A percentile compares a stretch with the other conserved stretches of the same genome.
Evolutionary conservation across 2,329 filamentous ascomycete genomes (phyloP).

Genomic region (Pestalotiopsis sp.): DNA sequence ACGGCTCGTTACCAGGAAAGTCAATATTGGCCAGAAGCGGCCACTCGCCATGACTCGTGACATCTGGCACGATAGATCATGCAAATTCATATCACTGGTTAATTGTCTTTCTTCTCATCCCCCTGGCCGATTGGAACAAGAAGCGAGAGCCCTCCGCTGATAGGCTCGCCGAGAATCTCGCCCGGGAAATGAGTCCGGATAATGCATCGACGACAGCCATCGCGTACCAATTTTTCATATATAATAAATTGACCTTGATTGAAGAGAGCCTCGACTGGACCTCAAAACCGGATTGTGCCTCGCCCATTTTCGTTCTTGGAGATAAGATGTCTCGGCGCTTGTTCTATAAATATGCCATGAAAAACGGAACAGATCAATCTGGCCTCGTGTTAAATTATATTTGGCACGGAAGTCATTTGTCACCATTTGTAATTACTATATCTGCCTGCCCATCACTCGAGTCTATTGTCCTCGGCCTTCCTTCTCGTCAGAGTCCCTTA

Average conservation of each 20-base stretch:
- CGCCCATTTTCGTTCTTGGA: slow-evolving; percentile 16
- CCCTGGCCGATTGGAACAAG: slow-evolving; percentile 17
- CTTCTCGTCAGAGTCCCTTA: neutral
- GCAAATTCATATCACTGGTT: slow-evolving; percentile 13
- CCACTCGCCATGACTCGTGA: neutral
- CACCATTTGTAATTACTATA: neutral
- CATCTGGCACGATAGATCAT: slow-evolving; percentile 10
- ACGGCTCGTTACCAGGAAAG: neutral
- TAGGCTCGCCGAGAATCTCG: slow-evolving; percentile 23
- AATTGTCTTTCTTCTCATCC: slow-evolving; percentile 15
- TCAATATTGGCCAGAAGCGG: neutral
- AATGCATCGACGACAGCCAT: slow-evolving; percentile 27
- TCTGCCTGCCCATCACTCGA: neutral
- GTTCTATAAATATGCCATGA: slow-evolving; percentile 23
- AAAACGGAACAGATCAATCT: slow-evolving; percentile 16
- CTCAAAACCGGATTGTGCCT: slow-evolving; percentile 15
- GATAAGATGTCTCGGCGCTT: slow-evolving; percentile 11
- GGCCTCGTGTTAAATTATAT: slow-evolving; percentile 11
- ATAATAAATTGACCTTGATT: slow-evolving; percentile 30
- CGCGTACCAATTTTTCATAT: slow-evolving; percentile 26
- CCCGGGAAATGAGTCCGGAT: slow-evolving; percentile 34
- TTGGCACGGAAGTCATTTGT: neutral
- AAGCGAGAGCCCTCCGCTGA: slow-evolving; percentile 20
- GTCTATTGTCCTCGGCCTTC: neutral
- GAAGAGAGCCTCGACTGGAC: slow-evolving; percentile 6